Percentiles rank a stretch among this genome's conserved stretches.
phyloP scores from a whole-genome alignment of 306 rosid species.

The Inga laurina region DNA sequence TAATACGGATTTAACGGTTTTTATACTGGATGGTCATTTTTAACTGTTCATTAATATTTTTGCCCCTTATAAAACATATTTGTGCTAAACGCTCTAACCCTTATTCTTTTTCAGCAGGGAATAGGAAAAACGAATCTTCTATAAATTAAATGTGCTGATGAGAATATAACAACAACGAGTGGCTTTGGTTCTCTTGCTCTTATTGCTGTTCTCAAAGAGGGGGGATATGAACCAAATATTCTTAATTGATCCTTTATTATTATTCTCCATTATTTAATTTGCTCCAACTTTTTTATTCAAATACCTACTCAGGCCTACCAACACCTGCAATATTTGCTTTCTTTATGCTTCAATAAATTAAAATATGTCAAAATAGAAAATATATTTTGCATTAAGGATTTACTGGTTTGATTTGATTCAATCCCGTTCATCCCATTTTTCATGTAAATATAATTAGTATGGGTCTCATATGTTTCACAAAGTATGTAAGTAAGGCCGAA shows the following conservation, averaged over 20 bases:
- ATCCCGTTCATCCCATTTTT: not conserved
- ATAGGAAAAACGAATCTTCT: not conserved
- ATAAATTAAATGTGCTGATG: slow-evolving; percentile 3
- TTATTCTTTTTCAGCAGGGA: not conserved
- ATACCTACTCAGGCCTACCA: not conserved
- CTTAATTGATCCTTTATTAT: not conserved
- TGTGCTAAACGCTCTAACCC: too few relatives aligned
- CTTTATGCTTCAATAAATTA: not conserved
- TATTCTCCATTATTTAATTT: slow-evolving; percentile 31
- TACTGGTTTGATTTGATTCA: not conserved
- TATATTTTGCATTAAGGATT: not conserved
- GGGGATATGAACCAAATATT: slow-evolving; percentile 37
- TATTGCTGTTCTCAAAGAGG: slow-evolving; percentile 33
- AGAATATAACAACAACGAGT: slow-evolving; percentile 44
- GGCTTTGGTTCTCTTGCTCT: slow-evolving; percentile 49
- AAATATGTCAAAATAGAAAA: not conserved
- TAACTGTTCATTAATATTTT: too few relatives aligned
- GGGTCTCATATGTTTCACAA: not conserved
- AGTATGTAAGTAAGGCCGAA: not conserved
- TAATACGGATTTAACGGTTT: too few relatives aligned
- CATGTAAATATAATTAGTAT: not conserved
- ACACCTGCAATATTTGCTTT: not conserved
- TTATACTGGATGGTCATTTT: too few relatives aligned
- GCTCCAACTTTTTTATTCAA: slow-evolving; percentile 18
- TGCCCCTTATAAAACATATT: too few relatives aligned